These are phyloP conservation scores for Uronychia binucleata DNA, from an alignment of 73 alveolate genomes.

Conservation along the genomic window DNA sequence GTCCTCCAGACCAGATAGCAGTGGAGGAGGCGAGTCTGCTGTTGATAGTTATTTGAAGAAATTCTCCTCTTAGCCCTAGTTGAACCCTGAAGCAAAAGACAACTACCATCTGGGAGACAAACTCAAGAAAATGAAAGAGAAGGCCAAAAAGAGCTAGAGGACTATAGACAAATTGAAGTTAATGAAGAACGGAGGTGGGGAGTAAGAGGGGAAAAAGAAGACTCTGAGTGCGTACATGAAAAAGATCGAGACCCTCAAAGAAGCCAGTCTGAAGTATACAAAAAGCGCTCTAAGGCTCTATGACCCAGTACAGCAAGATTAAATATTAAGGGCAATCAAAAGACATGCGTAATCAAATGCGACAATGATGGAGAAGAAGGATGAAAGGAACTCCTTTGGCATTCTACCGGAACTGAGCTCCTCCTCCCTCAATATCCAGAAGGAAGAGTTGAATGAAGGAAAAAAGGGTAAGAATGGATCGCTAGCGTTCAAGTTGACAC, in stretches of 20 bases:
- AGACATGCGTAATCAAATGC: too few species aligned
- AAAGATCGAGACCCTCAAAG: not conserved
- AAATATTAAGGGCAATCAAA: not conserved
- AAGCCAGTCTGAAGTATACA: not conserved
- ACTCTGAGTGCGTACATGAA: not conserved
- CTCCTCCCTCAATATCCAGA: not conserved
- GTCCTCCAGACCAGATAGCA: not conserved
- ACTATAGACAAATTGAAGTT: not conserved
- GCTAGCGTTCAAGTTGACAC: too few species aligned
- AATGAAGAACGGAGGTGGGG: not conserved
- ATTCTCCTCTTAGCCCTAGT: too few species aligned
- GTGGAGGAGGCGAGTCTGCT: not conserved
- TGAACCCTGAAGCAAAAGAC: too few species aligned
- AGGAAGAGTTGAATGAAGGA: not conserved
- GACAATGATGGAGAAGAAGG: too few species aligned
- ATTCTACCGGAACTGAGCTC: not conserved
- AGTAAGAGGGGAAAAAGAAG: not conserved
- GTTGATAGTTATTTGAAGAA: not conserved
- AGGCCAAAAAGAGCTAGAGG: not conserved
- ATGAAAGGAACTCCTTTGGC: not conserved
- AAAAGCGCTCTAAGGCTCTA: not conserved
- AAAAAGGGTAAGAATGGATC: not conserved
- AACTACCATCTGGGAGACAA: too few species aligned
- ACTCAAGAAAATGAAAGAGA: too few species aligned
- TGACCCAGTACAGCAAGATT: not conserved